phyloP scores from a whole-genome alignment of 108 stramenopile genomes.

The Skeletonema tropicum region DNA sequence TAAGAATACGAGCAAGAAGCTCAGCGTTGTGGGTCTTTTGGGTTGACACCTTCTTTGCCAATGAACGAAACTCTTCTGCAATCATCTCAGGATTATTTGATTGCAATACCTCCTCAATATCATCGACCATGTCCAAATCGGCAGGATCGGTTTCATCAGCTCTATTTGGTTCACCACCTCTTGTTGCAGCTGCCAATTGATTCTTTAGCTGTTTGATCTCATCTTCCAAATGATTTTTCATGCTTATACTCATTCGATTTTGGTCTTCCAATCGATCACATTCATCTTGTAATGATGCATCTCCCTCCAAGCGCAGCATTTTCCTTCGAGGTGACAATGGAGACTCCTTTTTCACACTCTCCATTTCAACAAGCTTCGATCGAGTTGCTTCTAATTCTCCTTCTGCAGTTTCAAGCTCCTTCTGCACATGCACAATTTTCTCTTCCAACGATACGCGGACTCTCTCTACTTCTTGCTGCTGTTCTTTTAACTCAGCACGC shows the following conservation, averaged over 20 bases:
- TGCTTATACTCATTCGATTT: constrained; percentile 76
- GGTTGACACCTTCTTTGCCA: constrained; percentile 72
- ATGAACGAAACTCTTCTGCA: constrained; percentile 60
- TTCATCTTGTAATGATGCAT: constrained; percentile 58
- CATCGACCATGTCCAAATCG: constrained; percentile 32
- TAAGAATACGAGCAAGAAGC: constrained; percentile 85
- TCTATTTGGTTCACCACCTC: not conserved
- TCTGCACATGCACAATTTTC: constrained; percentile 65
- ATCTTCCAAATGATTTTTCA: constrained; percentile 73
- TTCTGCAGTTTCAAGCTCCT: constrained; percentile 66
- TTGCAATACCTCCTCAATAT: constrained; percentile 73
- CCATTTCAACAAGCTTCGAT: constrained; percentile 68
- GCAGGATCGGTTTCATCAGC: constrained; percentile 23
- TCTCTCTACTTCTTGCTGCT: constrained; percentile 65
- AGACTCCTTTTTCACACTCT: constrained; percentile 17
- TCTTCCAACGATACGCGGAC: constrained; percentile 61
- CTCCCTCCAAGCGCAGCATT: constrained; percentile 60
- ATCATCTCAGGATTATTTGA: constrained; percentile 60
- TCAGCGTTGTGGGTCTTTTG: constrained; percentile 90
- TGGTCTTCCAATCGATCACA: constrained; percentile 74
- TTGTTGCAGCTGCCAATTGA: constrained; percentile 48
- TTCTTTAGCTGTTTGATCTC: constrained; percentile 75
- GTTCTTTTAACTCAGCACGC: constrained; percentile 27
- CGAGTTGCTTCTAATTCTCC: constrained; percentile 57
- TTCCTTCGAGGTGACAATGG: not conserved